phyloP scores from a whole-genome alignment of 2,329 filamentous ascomycete genomes.

The Fusarium miscanthi region DNA sequence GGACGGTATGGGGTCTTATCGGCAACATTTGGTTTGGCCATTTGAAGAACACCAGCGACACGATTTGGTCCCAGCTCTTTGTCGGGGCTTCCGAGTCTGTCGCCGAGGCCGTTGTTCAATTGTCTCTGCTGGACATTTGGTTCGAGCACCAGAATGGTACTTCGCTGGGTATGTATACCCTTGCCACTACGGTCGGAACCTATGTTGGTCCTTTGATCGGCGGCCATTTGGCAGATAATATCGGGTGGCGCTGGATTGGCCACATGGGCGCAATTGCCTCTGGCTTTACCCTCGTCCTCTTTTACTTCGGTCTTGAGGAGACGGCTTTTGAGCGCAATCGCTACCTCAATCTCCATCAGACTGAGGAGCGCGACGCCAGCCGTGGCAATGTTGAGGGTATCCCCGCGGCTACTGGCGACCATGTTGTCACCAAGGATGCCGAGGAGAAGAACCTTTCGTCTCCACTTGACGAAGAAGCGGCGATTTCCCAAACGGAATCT shows the following conservation, averaged over 20 bases:
- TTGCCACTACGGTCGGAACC: constrained; percentile 66
- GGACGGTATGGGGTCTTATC: constrained; percentile 59
- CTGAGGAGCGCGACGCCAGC: constrained; percentile 6
- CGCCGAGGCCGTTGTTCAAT: constrained; percentile 66
- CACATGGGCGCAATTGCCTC: constrained; percentile 63
- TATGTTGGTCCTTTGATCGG: constrained; percentile 65
- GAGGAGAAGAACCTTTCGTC: constrained; percentile 16
- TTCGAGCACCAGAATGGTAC: constrained; percentile 67
- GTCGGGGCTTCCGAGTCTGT: constrained; percentile 67
- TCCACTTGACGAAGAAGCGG: constrained; percentile 22
- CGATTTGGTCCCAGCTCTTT: constrained; percentile 67
- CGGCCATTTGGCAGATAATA: constrained; percentile 60
- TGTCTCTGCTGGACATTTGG: constrained; percentile 68
- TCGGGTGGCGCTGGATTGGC: constrained; percentile 67
- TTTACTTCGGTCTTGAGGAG: constrained; percentile 65
- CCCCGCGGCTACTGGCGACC: neutral
- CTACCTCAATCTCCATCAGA: constrained; percentile 45
- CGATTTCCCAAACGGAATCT: constrained; percentile 17
- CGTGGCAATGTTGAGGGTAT: constrained; percentile 33
- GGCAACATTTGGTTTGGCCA: constrained; percentile 66
- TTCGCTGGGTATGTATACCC: constrained; percentile 65
- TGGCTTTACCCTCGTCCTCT: constrained; percentile 57
- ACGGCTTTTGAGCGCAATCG: constrained; percentile 60
- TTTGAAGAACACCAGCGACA: constrained; percentile 55
- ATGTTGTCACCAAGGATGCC: neutral